phyloP scores from a whole-genome alignment of 352 stramenopile species.

The Pythium rhizo-oryzae region DNA sequence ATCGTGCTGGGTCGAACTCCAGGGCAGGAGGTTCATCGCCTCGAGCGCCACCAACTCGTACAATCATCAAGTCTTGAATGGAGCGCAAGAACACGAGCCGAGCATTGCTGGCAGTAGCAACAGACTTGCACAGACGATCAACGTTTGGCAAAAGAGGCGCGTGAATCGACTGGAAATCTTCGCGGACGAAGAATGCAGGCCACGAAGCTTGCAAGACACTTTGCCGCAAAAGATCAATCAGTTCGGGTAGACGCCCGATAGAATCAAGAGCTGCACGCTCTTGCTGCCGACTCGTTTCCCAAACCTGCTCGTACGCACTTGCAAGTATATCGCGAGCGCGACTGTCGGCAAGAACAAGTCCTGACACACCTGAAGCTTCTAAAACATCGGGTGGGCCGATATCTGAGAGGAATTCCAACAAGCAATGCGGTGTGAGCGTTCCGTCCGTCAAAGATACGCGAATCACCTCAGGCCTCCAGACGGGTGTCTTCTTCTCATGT shows the following conservation, averaged over 20 bases:
- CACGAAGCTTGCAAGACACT: conserved; percentile 65
- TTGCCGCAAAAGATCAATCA: conserved; percentile 68
- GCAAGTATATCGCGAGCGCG: conserved; percentile 54
- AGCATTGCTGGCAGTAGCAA: conserved; percentile 36
- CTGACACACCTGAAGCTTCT: conserved; percentile 42
- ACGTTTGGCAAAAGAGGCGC: conserved; percentile 72
- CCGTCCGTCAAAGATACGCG: conserved; percentile 64
- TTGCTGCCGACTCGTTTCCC: conserved; percentile 55
- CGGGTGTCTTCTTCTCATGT: conserved; percentile 57
- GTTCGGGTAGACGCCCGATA: conserved; percentile 53
- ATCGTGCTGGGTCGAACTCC: conserved; percentile 86
- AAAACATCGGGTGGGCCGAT: conserved; percentile 58
- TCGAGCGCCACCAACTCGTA: conserved; percentile 67
- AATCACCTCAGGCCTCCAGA: conserved; percentile 67
- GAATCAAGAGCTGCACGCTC: conserved; percentile 76
- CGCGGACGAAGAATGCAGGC: conserved; percentile 55
- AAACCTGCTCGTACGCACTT: conserved; percentile 74
- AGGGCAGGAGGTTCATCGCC: conserved; percentile 75
- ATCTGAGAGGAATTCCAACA: conserved; percentile 73
- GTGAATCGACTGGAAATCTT: conserved; percentile 67
- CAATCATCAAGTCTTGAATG: conserved; percentile 86
- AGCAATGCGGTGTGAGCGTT: conserved; percentile 60
- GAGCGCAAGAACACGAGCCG: conserved; percentile 75
- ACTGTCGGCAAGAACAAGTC: conserved; percentile 40
- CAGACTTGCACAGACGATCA: conserved; percentile 39